Evolutionary conservation across 768 basidiomycete genomes (phyloP).

Genomic region (Boletus rufocinnamomeus): DNA sequence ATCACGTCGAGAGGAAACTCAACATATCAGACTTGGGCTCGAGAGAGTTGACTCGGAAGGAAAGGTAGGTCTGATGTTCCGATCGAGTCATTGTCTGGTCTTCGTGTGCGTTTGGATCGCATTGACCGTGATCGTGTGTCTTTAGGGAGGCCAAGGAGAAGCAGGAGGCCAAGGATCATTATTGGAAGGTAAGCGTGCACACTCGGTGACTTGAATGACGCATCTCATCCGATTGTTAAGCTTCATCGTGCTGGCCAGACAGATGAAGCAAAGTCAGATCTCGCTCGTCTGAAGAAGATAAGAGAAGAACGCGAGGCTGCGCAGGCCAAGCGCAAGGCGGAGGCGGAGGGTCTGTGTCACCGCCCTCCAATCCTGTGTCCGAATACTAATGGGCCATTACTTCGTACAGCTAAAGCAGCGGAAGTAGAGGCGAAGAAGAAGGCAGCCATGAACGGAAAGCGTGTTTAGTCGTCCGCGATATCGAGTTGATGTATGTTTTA

Average conservation of each 20-base stretch:
- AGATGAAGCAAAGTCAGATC: conserved; percentile 84
- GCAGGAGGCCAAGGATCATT: conserved; percentile 82
- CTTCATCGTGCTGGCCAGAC: conserved; percentile 84
- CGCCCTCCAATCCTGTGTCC: neutral
- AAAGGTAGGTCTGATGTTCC: conserved; percentile 48
- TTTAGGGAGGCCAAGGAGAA: conserved; percentile 89
- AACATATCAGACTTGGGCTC: conserved; percentile 76
- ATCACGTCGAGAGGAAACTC: conserved; percentile 72
- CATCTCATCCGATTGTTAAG: conserved; percentile 36
- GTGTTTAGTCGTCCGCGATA: conserved; percentile 39
- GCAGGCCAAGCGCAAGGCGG: conserved; percentile 84
- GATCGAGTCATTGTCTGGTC: conserved; percentile 4
- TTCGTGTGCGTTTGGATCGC: neutral
- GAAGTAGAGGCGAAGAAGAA: conserved; percentile 65
- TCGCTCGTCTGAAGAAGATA: conserved; percentile 84
- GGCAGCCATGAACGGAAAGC: conserved; percentile 34
- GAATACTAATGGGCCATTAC: neutral
- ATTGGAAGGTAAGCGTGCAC: conserved; percentile 68
- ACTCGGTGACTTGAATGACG: conserved; percentile 1
- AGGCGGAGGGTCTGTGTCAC: conserved; percentile 67
- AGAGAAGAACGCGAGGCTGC: conserved; percentile 86
- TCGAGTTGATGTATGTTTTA: conserved; percentile 1
- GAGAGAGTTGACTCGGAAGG: conserved; percentile 60
- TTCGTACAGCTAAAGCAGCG: conserved; percentile 56
- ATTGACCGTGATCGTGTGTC: neutral